Evolutionary conservation across 2,329 filamentous ascomycete species (phyloP).

Genomic region (Stemphylium beticola): DNA sequence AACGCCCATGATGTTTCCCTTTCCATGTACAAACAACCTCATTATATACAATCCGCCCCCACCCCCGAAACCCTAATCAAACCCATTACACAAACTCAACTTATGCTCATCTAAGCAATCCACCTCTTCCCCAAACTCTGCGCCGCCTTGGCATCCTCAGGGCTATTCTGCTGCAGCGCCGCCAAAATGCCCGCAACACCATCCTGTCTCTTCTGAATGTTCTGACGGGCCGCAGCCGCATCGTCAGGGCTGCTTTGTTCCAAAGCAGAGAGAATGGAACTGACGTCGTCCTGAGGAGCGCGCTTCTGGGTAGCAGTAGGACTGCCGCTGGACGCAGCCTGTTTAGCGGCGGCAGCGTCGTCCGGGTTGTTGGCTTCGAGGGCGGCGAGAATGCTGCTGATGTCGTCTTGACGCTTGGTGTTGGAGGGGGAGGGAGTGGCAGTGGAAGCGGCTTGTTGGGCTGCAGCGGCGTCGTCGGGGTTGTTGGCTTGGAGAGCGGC

Average conservation of each 20-base stretch:
- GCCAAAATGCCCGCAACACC: constrained; percentile 29
- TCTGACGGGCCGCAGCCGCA: constrained; percentile 24
- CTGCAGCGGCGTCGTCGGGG: constrained; percentile 30
- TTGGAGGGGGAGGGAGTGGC: not conserved
- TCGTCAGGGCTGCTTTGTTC: constrained; percentile 24
- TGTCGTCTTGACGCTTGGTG: constrained; percentile 17
- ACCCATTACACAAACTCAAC: no score
- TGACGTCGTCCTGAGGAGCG: constrained; percentile 19
- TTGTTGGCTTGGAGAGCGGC: constrained; percentile 27
- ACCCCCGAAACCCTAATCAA: no score
- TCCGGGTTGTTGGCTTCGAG: constrained; percentile 31
- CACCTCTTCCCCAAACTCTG: constrained; percentile 4
- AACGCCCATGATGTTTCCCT: no score
- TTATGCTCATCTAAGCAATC: constrained; percentile 3
- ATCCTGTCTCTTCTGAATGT: constrained; percentile 16
- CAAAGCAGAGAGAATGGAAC: constrained; percentile 26
- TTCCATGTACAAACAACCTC: no score
- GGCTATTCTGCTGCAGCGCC: constrained; percentile 29
- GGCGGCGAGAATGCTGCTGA: constrained; percentile 26
- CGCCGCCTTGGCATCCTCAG: constrained; percentile 32
- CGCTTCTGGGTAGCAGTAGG: constrained; percentile 4
- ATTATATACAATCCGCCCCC: no score
- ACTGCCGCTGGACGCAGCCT: not conserved
- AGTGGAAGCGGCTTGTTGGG: not conserved
- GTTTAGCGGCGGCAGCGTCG: constrained; percentile 18